Percentiles rank a stretch among this genome's conserved stretches.
These are phyloP conservation scores for Sugiyamaella paludigena DNA, from an alignment of 1,139 yeast species.

Conservation along the genomic window DNA sequence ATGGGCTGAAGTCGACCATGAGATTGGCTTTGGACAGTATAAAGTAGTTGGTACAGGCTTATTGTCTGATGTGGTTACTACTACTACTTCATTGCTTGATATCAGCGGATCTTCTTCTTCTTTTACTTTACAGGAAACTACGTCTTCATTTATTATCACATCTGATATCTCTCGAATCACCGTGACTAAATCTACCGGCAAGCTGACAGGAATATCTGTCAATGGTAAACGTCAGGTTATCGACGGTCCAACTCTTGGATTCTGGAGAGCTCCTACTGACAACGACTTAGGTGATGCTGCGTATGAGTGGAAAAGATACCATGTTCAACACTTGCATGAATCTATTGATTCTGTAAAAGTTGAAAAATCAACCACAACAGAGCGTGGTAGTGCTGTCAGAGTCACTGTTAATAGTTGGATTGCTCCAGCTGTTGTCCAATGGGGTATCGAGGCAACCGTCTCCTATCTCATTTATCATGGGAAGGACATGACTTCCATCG, in stretches of 20 bases:
- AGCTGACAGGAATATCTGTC: constrained; percentile 19
- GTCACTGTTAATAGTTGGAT: constrained; percentile 23
- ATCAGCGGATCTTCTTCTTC: not conserved
- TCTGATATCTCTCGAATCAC: constrained; percentile 5
- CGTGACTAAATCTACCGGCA: constrained; percentile 22
- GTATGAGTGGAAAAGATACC: constrained; percentile 21
- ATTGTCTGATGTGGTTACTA: not conserved
- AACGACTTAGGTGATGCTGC: constrained; percentile 31
- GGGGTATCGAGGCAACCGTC: constrained; percentile 24
- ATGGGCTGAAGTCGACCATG: constrained; percentile 32
- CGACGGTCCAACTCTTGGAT: constrained; percentile 23
- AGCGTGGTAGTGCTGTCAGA: constrained; percentile 14
- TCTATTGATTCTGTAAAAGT: constrained; percentile 19
- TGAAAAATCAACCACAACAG: not conserved
- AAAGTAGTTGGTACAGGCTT: constrained; percentile 6
- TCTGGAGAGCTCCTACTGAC: constrained; percentile 41
- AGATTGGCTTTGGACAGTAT: constrained; percentile 36
- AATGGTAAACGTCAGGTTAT: constrained; percentile 19
- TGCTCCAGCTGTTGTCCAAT: constrained; percentile 28
- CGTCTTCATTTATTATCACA: constrained; percentile 2
- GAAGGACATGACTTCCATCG: not conserved
- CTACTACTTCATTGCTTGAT: not conserved
- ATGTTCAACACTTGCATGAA: constrained; percentile 22
- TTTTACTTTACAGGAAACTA: constrained; percentile 7
- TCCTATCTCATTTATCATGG: constrained; percentile 16